These are phyloP conservation scores for Luzula sylvatica DNA, from an alignment of 176 grass and related monocot genomes.

Conservation along the genomic window DNA sequence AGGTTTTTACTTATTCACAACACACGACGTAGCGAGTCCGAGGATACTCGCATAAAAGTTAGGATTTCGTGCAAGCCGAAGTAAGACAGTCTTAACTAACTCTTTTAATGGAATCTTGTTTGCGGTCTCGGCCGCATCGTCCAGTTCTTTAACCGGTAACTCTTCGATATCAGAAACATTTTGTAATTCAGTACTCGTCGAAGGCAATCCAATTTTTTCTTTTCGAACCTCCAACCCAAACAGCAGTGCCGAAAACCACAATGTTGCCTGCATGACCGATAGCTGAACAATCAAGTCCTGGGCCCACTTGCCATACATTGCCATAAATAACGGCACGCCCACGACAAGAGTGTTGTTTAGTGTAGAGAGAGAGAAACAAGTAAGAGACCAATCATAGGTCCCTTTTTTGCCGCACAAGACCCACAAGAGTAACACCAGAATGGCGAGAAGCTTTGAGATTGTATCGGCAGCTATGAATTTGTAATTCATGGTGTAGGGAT, in stretches of 20 bases:
- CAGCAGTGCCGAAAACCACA: slow-evolving; percentile 43
- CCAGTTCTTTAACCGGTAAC: slow-evolving; percentile 4
- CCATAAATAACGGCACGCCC: slow-evolving; percentile 65
- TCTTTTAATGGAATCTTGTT: slow-evolving; percentile 1
- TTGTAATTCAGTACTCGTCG: background rate
- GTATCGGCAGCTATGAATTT: slow-evolving; percentile 56
- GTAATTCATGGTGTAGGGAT: slow-evolving; percentile 65
- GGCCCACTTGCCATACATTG: slow-evolving; percentile 92
- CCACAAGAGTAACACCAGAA: slow-evolving; percentile 31
- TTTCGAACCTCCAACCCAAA: slow-evolving; percentile 65
- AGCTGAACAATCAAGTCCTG: slow-evolving; percentile 81
- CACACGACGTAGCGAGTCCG: slow-evolving; percentile 44
- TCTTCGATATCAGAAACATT: background rate
- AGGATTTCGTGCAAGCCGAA: slow-evolving; percentile 52
- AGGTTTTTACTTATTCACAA: slow-evolving; percentile 41
- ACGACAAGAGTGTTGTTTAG: slow-evolving; percentile 89
- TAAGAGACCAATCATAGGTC: slow-evolving; percentile 37
- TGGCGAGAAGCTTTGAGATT: slow-evolving; percentile 46
- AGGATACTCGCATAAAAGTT: slow-evolving; percentile 65
- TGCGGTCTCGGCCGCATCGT: slow-evolving; percentile 6
- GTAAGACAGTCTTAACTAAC: slow-evolving; percentile 40
- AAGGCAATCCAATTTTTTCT: slow-evolving; percentile 5
- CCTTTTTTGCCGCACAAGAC: background rate
- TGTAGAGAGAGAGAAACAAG: slow-evolving; percentile 61
- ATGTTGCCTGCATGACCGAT: slow-evolving; percentile 57